Evolutionary conservation across 345 rosid genomes (phyloP).

Genomic region (Hibiscus tridactylites): DNA sequence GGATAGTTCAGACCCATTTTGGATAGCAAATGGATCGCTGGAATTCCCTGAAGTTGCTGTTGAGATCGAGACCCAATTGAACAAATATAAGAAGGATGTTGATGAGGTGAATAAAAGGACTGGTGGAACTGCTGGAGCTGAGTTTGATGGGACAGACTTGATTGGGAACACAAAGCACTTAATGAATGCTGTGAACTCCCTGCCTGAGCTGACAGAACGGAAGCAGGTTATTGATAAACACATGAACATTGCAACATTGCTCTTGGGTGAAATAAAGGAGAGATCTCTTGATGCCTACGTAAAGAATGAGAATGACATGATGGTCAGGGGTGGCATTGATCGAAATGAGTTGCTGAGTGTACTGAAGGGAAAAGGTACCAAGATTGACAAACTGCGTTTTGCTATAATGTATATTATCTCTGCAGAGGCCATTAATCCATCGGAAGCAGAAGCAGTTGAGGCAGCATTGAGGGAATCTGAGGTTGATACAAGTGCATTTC

Average conservation of each 20-base stretch:
- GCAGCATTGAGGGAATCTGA: constrained; percentile 79
- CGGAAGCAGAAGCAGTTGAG: constrained; percentile 85
- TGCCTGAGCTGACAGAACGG: constrained; percentile 90
- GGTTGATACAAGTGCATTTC: constrained; percentile 90
- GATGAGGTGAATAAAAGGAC: constrained; percentile 94
- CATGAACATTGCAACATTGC: constrained; percentile 85
- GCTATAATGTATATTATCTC: constrained; percentile 92
- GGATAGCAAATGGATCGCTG: constrained; percentile 78
- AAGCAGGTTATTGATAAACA: constrained; percentile 97
- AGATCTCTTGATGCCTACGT: constrained; percentile 85
- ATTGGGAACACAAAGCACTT: constrained; percentile 96
- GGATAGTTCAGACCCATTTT: constrained; percentile 81
- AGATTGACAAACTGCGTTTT: constrained; percentile 84
- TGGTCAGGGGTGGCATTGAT: constrained; percentile 81
- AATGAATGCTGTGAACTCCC: constrained; percentile 97
- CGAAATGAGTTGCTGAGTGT: constrained; percentile 56
- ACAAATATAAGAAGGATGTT: constrained; percentile 88
- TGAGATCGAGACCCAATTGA: constrained; percentile 87
- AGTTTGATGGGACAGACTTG: constrained; percentile 86
- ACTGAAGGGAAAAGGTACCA: constrained; percentile 84
- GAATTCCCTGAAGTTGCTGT: constrained; percentile 98
- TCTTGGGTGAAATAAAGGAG: constrained; percentile 95
- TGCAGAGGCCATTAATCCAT: constrained; percentile 68
- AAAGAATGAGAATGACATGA: constrained; percentile 91
- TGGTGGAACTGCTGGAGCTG: constrained; percentile 76